These are phyloP conservation scores for Dictyostelium discoideum DNA, from an alignment of 78 protist genomes.

Conservation along the genomic window dicty_2.7 NC_007089.4:1701501-1702000, in stretches of 20 bases:
- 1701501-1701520: not conserved
- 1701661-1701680: conserved; percentile 51
- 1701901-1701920: conserved; percentile 23
- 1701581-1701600: conserved; percentile 15
- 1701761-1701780: not conserved
- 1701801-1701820: not conserved
- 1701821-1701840: not conserved
- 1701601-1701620: conserved; percentile 60
- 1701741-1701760: conserved; percentile 33
- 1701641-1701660: conserved; percentile 25
- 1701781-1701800: conserved; percentile 36
- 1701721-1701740: conserved; percentile 30
- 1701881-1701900: not conserved
- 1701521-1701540: conserved; percentile 9
- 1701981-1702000: not conserved
- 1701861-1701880: not conserved
- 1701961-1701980: conserved; percentile 68
- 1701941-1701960: conserved; percentile 39
- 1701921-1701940: not conserved
- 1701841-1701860: not conserved
- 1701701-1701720: conserved; percentile 35
- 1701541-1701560: conserved; percentile 49
- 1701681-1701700: conserved; percentile 21
- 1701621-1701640: conserved; percentile 12
- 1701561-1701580: conserved; percentile 26